Evolutionary conservation across 2,329 filamentous ascomycete genomes (phyloP).

Genomic region (Trematosphaeria pertusa): DNA sequence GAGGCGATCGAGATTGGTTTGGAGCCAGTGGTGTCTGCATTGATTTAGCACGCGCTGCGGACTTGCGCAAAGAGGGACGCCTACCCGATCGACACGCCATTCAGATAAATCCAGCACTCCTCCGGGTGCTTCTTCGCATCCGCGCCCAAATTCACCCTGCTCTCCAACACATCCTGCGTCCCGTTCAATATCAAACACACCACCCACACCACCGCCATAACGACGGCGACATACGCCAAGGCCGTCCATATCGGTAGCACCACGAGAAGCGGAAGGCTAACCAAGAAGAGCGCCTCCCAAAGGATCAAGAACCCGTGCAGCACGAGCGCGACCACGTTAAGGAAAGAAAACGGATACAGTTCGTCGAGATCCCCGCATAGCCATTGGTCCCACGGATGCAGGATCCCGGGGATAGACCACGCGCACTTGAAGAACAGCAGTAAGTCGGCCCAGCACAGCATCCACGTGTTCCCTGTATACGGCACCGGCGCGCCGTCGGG

Average conservation of each 20-base stretch:
- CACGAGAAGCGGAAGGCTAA: conserved; percentile 60
- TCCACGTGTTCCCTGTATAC: neutral
- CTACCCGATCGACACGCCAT: conserved; percentile 71
- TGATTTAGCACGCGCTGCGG: conserved; percentile 19
- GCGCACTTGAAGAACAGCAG: conserved; percentile 21
- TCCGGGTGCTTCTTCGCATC: conserved; percentile 49
- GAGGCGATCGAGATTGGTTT: conserved; percentile 73
- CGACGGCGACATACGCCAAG: conserved; percentile 35
- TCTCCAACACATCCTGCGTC: conserved; percentile 52
- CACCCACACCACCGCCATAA: conserved; percentile 36
- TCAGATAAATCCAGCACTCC: conserved; percentile 83
- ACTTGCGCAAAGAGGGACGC: conserved; percentile 29
- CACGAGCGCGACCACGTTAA: conserved; percentile 64
- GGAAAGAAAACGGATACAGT: conserved; percentile 60
- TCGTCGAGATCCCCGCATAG: conserved; percentile 57
- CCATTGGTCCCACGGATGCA: conserved; percentile 22
- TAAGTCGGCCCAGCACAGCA: conserved; percentile 28
- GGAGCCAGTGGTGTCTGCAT: conserved; percentile 41
- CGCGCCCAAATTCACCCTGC: conserved; percentile 60
- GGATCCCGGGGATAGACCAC: conserved; percentile 21
- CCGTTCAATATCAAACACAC: conserved; percentile 48
- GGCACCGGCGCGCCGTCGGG: neutral
- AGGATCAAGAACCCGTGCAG: conserved; percentile 68
- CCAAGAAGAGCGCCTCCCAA: conserved; percentile 63
- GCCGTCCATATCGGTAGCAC: conserved; percentile 54